Percentiles rank a stretch among this genome's conserved stretches.
Evolutionary conservation across 2,329 filamentous ascomycete species (phyloP).

Genomic region (Chrysoporthe puriensis): DNA sequence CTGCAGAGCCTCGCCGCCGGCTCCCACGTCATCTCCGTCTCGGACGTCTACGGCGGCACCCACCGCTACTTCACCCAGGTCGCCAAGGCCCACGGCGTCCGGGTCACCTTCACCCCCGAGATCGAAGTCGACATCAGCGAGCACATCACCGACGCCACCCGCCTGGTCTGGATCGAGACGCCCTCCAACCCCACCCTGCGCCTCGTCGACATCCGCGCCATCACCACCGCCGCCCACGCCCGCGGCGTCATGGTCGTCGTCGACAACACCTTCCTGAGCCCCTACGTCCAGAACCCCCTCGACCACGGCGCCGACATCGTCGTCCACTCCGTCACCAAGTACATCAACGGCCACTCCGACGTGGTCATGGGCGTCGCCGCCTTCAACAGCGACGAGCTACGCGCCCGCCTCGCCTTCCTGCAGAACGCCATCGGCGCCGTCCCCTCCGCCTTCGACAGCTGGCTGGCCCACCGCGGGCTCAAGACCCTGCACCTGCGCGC

Average conservation of each 20-base stretch:
- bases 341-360: constrained; percentile 97
- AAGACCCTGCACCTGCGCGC: constrained; percentile 96
- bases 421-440: constrained; percentile 98
- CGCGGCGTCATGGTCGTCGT: constrained; percentile 96
- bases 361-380: constrained; percentile 97
- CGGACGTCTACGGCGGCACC: constrained; percentile 96
- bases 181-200: constrained; percentile 94
- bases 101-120: constrained; percentile 90
- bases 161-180: constrained; percentile 95
- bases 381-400: constrained; percentile 84
- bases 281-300: constrained; percentile 95
- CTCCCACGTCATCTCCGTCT: constrained; percentile 94
- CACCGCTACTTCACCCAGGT: constrained; percentile 99
- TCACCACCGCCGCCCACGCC: constrained; percentile 80
- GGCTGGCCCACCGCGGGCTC: constrained; percentile 94
- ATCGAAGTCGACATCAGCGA: constrained; percentile 86
- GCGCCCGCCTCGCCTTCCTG: constrained; percentile 80
- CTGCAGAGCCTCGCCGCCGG: constrained; percentile 89
- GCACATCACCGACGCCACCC: constrained; percentile 86
- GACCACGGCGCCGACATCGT: constrained; percentile 96
- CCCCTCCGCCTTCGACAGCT: constrained; percentile 93
- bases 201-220: constrained; percentile 88
- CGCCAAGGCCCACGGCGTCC: constrained; percentile 88
- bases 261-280: constrained; percentile 97
- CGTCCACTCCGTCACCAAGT: constrained; percentile 96